Conservation (phyloP, 495 filamentous ascomycete genomes). For the Aeminium ludgeri region DNA sequence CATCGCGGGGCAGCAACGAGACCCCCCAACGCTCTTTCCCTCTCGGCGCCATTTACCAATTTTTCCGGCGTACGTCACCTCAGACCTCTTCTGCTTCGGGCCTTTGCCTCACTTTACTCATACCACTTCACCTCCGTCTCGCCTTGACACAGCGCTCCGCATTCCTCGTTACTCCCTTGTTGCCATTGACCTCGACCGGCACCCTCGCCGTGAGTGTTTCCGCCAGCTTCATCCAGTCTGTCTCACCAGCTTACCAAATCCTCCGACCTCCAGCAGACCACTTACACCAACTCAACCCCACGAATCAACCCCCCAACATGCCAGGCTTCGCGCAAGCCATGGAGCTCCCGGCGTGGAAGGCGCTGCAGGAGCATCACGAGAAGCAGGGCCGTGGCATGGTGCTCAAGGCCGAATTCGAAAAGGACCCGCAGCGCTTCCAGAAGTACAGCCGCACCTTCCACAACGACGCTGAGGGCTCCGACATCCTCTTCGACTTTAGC, state of each 20-base stretch:
- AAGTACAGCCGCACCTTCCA: constrained; percentile 76
- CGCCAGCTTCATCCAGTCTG: neutral
- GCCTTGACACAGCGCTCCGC: neutral
- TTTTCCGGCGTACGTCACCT: neutral
- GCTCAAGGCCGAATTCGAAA: constrained; percentile 79
- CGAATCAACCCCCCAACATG: constrained; percentile 19
- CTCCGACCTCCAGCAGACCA: neutral
- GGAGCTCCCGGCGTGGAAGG: constrained; percentile 67
- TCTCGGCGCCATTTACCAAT: neutral
- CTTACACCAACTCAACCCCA: neutral
- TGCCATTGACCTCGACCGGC: neutral
- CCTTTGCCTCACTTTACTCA: neutral
- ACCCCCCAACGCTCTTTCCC: too few species aligned
- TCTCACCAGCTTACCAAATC: too few species aligned
- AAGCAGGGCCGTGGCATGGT: constrained; percentile 72
- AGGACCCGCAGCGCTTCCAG: constrained; percentile 75
- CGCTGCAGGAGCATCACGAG: constrained; percentile 76
- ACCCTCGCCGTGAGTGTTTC: neutral
- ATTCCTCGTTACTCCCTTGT: neutral
- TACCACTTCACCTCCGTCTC: too few species aligned
- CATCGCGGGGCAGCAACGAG: too few species aligned
- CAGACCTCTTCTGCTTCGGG: too few species aligned
- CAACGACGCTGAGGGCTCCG: constrained; percentile 57
- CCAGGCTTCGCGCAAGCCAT: constrained; percentile 54
- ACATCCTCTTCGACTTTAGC: constrained; percentile 94